Conservation (phyloP, 441 rosid genomes). For the Populus hybrid region DNA sequence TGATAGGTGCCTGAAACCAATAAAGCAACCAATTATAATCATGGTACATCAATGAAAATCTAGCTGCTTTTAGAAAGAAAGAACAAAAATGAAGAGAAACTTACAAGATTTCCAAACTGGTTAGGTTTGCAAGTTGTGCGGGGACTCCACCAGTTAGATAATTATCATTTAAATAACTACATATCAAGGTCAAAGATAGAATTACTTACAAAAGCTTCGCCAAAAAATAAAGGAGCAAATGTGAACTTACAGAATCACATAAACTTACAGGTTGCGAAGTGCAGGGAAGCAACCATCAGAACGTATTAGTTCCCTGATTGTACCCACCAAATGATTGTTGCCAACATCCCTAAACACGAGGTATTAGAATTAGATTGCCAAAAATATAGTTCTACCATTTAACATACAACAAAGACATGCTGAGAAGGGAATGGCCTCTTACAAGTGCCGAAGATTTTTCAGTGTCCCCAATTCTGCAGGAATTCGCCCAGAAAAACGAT, state of each 20-base stretch:
- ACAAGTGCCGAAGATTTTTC: constrained; percentile 87
- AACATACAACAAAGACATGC: background rate
- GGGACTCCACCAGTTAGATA: constrained; percentile 94
- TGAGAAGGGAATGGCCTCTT: constrained; percentile 20
- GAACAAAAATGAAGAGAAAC: constrained; percentile 18
- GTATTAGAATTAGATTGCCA: background rate
- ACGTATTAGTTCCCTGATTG: constrained; percentile 87
- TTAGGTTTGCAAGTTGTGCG: constrained; percentile 85
- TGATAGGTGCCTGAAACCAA: constrained; percentile 65
- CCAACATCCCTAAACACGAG: constrained; percentile 73
- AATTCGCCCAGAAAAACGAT: constrained; percentile 80
- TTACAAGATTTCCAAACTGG: constrained; percentile 90
- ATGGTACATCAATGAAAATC: background rate
- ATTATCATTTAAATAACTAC: constrained; percentile 82
- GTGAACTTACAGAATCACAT: constrained; percentile 3
- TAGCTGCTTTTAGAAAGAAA: background rate
- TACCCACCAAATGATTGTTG: constrained; percentile 92
- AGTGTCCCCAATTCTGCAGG: constrained; percentile 81
- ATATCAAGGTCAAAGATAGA: background rate
- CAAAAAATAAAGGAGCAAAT: constrained; percentile 1
- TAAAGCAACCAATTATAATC: constrained; percentile 2
- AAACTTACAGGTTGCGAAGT: constrained; percentile 83
- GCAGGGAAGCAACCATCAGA: constrained; percentile 84
- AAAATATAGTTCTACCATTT: background rate
- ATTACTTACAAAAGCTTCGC: background rate